A percentile compares a stretch with the other conserved stretches of the same genome.
Evolutionary conservation across 2,329 filamentous ascomycete genomes (phyloP).

Genomic region (Botrytis squamosa): DNA sequence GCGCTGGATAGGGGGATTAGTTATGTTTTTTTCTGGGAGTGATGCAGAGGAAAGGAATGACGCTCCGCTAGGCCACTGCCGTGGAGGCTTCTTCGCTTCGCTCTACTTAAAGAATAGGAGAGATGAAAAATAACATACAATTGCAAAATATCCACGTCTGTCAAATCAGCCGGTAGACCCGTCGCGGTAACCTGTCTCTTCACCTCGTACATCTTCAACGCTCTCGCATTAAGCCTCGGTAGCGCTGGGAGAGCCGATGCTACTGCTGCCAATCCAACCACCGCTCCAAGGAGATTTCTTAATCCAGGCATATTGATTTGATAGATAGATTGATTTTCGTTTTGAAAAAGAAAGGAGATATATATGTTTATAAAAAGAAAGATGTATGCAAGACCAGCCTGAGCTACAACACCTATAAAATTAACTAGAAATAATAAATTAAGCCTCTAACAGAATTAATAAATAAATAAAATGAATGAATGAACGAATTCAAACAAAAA

Average conservation of each 20-base stretch:
- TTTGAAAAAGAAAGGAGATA: not conserved
- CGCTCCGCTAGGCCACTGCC: not conserved
- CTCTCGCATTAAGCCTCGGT: slow-evolving; percentile 33
- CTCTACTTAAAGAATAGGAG: not conserved
- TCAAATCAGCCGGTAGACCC: slow-evolving; percentile 42
- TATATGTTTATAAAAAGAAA: slow-evolving; percentile 3
- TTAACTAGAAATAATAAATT: slow-evolving; percentile 12
- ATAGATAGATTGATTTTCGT: not conserved
- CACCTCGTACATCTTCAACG: slow-evolving; percentile 33
- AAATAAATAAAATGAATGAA: slow-evolving; percentile 22
- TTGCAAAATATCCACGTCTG: slow-evolving; percentile 52
- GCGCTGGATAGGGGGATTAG: slow-evolving; percentile 48
- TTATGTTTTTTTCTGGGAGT: not conserved
- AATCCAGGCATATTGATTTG: slow-evolving; percentile 35
- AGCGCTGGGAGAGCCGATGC: slow-evolving; percentile 35
- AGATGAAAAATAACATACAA: slow-evolving; percentile 44
- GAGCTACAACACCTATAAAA: slow-evolving; percentile 31
- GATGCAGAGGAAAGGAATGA: not conserved
- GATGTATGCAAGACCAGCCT: slow-evolving; percentile 38
- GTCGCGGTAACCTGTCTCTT: slow-evolving; percentile 36
- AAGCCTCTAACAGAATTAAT: slow-evolving; percentile 21
- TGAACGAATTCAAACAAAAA: slow-evolving; percentile 31
- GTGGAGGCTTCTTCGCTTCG: not conserved
- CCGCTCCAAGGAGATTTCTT: slow-evolving; percentile 34
- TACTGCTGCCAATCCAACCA: slow-evolving; percentile 32